These are phyloP conservation scores for Cynanchum wilfordii DNA, from an alignment of 257 asterid genomes.

Conservation along the genomic window DNA sequence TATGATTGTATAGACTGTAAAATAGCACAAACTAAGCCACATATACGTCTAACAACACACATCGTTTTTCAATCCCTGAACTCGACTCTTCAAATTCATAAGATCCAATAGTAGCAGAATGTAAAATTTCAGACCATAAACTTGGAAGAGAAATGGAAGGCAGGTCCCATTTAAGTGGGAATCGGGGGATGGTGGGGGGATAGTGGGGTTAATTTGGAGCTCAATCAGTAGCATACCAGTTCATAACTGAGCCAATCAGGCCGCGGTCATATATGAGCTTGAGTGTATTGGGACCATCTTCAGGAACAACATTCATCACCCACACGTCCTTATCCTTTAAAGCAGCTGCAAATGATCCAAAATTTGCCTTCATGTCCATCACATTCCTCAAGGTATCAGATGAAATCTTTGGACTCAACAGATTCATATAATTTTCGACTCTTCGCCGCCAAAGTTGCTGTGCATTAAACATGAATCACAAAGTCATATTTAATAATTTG, in stretches of 20 bases:
- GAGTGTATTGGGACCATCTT: conserved; percentile 91
- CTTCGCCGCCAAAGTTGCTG: conserved; percentile 83
- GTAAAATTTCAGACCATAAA: neutral
- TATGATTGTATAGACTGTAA: neutral
- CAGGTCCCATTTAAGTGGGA: neutral
- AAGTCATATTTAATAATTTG: conserved; percentile 11
- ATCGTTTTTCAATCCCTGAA: neutral
- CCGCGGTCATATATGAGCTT: conserved; percentile 89
- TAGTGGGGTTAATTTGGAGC: neutral
- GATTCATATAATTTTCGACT: conserved; percentile 74
- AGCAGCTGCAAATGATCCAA: conserved; percentile 95
- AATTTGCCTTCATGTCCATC: conserved; percentile 95
- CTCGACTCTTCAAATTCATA: neutral
- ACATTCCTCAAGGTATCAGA: conserved; percentile 70
- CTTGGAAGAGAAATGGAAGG: neutral
- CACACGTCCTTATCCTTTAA: conserved; percentile 84
- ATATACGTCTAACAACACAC: neutral
- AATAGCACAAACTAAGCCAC: neutral
- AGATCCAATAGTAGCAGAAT: neutral
- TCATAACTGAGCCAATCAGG: conserved; percentile 76
- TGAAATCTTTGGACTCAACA: conserved; percentile 65
- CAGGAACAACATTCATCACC: conserved; percentile 96
- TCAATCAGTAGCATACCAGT: conserved; percentile 49
- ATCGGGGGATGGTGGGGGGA: neutral
- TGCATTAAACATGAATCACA: conserved; percentile 14